phyloP scores from a whole-genome alignment of 768 basidiomycete genomes.

The Gymnopilus dilepis region DNA sequence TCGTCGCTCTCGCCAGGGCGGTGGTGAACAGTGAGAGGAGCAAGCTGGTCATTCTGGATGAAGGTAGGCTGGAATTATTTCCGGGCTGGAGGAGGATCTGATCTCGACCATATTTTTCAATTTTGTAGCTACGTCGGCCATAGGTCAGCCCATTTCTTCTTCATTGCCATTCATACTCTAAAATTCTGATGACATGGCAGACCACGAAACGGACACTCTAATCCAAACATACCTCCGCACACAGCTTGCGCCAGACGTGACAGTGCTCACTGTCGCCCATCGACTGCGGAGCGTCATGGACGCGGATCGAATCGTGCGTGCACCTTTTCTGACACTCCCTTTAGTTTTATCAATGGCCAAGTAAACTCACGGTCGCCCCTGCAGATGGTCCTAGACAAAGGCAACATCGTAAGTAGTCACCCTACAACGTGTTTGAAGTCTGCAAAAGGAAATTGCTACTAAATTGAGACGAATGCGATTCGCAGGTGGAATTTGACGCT shows the following conservation, averaged over 20 bases:
- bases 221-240: constrained; percentile 71
- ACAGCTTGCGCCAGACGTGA: constrained; percentile 63
- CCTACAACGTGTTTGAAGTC: neutral
- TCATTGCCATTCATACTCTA: neutral
- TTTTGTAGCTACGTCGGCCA: constrained; percentile 44
- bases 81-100: no score
- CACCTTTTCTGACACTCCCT: neutral
- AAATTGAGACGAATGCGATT: neutral
- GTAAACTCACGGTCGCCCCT: no score
- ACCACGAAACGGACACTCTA: constrained; percentile 65
- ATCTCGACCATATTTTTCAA: neutral
- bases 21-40: constrained; percentile 60
- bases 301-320: constrained; percentile 54
- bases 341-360: no score
- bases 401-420: constrained; percentile 35
- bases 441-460: neutral
- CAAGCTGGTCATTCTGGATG: constrained; percentile 62
- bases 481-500: constrained; percentile 58
- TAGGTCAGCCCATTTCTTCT: constrained; percentile 44
- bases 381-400: constrained; percentile 53
- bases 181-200: constrained; percentile 24
- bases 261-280: constrained; percentile 71
- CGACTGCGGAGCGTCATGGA: constrained; percentile 70
- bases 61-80: constrained; percentile 18
- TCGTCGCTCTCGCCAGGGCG: constrained; percentile 68